Percentiles rank a stretch among this genome's conserved stretches.
phyloP scores from a whole-genome alignment of 1,284 basidiomycete genomes.

The Trametes versicolor region DNA sequence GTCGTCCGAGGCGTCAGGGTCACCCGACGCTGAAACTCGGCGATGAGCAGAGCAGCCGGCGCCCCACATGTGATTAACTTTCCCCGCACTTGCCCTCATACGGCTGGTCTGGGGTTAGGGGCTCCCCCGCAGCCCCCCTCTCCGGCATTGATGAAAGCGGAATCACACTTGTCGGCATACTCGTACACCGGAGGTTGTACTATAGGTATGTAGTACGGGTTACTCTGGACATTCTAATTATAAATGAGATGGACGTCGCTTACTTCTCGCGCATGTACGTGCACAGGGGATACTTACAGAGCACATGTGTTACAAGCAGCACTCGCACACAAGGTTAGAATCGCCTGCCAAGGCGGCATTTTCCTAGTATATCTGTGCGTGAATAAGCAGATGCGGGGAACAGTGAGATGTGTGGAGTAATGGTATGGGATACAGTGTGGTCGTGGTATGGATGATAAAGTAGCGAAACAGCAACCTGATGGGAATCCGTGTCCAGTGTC shows the following conservation, averaged over 20 bases:
- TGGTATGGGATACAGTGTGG: background rate
- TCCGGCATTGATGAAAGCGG: background rate
- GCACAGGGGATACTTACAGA: background rate
- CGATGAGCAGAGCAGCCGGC: slow-evolving; percentile 26
- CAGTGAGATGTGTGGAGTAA: background rate
- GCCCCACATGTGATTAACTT: slow-evolving; percentile 31
- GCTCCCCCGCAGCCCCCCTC: background rate
- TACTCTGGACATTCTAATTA: too few relatives aligned
- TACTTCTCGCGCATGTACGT: too few relatives aligned
- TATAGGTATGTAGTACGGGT: too few relatives aligned
- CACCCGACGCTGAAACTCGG: slow-evolving; percentile 18
- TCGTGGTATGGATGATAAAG: background rate
- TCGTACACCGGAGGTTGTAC: background rate
- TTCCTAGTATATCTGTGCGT: background rate
- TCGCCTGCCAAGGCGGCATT: too few relatives aligned
- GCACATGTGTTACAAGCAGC: too few relatives aligned
- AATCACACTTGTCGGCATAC: slow-evolving; percentile 8
- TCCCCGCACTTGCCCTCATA: slow-evolving; percentile 20
- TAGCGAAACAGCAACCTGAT: background rate
- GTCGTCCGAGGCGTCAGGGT: slow-evolving; percentile 16
- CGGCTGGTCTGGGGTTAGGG: slow-evolving; percentile 14
- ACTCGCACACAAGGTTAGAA: too few relatives aligned
- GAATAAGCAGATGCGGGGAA: too few relatives aligned
- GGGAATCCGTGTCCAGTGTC: background rate
- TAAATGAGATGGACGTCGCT: too few relatives aligned